Base-by-base conservation (phyloP, 164 flowering plant species). In the Euptelea pleiosperma region DNA sequence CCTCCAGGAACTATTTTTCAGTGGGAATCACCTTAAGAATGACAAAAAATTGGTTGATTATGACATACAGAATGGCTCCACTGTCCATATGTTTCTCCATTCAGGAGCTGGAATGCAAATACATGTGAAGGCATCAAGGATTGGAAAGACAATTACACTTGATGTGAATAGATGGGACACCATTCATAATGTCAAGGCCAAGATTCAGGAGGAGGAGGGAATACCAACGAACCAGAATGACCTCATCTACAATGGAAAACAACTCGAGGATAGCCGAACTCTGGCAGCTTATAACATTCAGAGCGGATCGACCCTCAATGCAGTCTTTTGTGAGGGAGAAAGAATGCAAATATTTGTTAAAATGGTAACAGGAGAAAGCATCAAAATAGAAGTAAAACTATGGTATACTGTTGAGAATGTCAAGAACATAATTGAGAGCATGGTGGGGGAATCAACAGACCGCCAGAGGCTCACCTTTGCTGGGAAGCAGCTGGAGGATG, bases 341-440 rank as follows among this genome's bases (percentile, higher is more conserved):
- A 21, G 19, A 30, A 9, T 65, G 46, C 30, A 55, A 57, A 37
- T 73, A 35, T 50, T 14, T 21, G 62, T 75, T 9, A 57, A 47
- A 28, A 28, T 41, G 25, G 62, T 42, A 37, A 47, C 10, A 3
- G 64, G 62, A 6, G 24, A 53, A 21, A 46, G 3, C 22, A 26
- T 57, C 35, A 36, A 21, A 44, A 41, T 68, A 24, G 40, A 58
- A 51, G 67, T 60, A 5, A 60, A 60, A 24, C 5, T 14, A 6
- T 39, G 42, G 58, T 31, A 50, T 35, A 60, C 71, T 11, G 39
- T 69, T 19, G 10, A 33, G 26, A 59, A 62, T 26, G 56, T 75
- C 37, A 75, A 71, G 51, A 48, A 42, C 22, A 58, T 61, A 28
- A 51, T 70, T 49, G 62, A 42, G 55, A 61, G 65, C 59, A 57